Percentiles rank a stretch among this genome's conserved stretches.
Conservation (phyloP, 345 rosid genomes). For the Gossypium thurberi region DNA sequence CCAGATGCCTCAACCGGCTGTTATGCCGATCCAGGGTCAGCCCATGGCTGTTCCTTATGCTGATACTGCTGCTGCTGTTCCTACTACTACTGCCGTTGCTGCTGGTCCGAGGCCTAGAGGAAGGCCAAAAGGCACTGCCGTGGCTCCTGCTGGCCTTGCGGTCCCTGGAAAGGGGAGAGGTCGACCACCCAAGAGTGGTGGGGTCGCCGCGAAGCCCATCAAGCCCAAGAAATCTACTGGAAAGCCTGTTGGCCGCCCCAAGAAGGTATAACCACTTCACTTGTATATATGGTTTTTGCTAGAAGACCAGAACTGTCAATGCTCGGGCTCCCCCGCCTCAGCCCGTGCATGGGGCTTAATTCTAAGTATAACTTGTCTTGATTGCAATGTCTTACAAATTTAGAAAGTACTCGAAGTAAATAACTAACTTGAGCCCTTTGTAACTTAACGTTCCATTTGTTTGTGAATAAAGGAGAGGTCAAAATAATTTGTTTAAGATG, state of each 20-base stretch:
- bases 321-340: neutral
- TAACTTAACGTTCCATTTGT: neutral
- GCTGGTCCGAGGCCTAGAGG: slow-evolving; percentile 39
- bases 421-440: too few relatives aligned
- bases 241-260: slow-evolving; percentile 62
- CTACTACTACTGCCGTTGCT: neutral
- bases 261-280: slow-evolving; percentile 38
- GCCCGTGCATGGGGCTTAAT: neutral
- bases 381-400: too few relatives aligned
- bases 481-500: neutral
- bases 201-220: slow-evolving; percentile 21
- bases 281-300: neutral
- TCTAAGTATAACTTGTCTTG: neutral
- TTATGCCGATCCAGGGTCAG: slow-evolving; percentile 13
- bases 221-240: slow-evolving; percentile 31
- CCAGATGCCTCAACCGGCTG: neutral
- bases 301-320: neutral
- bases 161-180: slow-evolving; percentile 39
- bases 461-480: neutral
- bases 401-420: too few relatives aligned
- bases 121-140: slow-evolving; percentile 32
- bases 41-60: slow-evolving; percentile 24
- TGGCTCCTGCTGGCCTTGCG: slow-evolving; percentile 1
- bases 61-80: neutral
- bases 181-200: slow-evolving; percentile 44